Base-by-base conservation (phyloP, 345 rosid genomes). In the Populus ilicifolia region DNA sequence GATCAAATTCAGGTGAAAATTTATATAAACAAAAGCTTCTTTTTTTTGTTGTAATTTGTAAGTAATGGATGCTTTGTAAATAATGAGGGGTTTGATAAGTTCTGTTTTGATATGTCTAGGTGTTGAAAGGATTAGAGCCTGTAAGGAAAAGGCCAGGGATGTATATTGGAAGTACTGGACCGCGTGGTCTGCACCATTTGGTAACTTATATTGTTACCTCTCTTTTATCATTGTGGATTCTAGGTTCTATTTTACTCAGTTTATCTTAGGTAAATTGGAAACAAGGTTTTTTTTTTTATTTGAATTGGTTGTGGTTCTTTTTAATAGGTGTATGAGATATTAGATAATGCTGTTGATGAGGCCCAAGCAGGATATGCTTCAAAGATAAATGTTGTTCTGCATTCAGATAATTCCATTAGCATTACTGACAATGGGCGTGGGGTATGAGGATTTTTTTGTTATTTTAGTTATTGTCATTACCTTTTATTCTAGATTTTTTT, bases 131-230 rank as follows among this genome's bases (percentile, higher is more conserved):
- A 10, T 86, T 96, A 48, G 99, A 96, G 64, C 97, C 99, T 67
- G 99, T 96, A 8, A 89, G 99, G 72, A 96, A 94, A 85, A 89
- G 99, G 80, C 99, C 99, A 5, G 99, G 97, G 50, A 96, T 96
- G 99, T 96, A 96, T 71, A 96, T 96, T 43, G 99, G 99, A 67
- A 96, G 98, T 78, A 96, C 99, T 1, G 99, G 99, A 66, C 80
- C 93, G 81, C 99, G 99, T 56, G 99, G 99, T 80, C 86, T 96
- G 93, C 99, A 96, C 76, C 99, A 96, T 86, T 79, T 96, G 97
- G 99, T 96, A 87, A 43, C 39, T 75, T 65, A 23, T 69, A 69
- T 64, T 52, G 18, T 50, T 77, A 25, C 69, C 70, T 73, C 71
- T 67, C 50, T 73, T 39, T 29, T 59, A 6, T 59, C 64, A 59